phyloP scores from a whole-genome alignment of 352 stramenopile species.

The Phytophthora sp. region DNA sequence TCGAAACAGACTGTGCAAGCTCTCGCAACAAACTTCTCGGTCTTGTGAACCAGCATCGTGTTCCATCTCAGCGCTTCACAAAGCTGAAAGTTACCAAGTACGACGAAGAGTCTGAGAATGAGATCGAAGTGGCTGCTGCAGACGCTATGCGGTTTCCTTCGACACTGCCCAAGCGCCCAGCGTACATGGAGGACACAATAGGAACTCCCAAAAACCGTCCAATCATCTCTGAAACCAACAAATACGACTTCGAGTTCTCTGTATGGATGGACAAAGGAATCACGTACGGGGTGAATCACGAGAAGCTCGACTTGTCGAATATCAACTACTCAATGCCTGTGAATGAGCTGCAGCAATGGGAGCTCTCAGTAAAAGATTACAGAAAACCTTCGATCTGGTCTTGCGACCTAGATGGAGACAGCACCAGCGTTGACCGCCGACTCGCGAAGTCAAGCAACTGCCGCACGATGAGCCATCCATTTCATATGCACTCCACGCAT shows the following conservation, averaged over 20 bases:
- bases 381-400: slow-evolving; percentile 32
- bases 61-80: slow-evolving; percentile 69
- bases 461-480: slow-evolving; percentile 79
- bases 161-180: slow-evolving; percentile 50
- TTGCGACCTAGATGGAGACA: slow-evolving; percentile 42
- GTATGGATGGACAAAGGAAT: slow-evolving; percentile 67
- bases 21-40: slow-evolving; percentile 68
- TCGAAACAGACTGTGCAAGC: slow-evolving; percentile 65
- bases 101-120: slow-evolving; percentile 25
- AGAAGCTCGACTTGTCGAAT: slow-evolving; percentile 44
- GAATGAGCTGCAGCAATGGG: slow-evolving; percentile 73
- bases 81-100: slow-evolving; percentile 46
- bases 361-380: slow-evolving; percentile 67
- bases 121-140: slow-evolving; percentile 9
- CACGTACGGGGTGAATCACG: slow-evolving; percentile 70
- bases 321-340: slow-evolving; percentile 77
- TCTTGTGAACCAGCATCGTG: slow-evolving; percentile 66
- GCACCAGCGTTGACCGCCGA: slow-evolving; percentile 12
- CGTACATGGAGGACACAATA: slow-evolving; percentile 62
- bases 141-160: slow-evolving; percentile 40
- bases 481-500: slow-evolving; percentile 82
- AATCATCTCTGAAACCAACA: slow-evolving; percentile 38
- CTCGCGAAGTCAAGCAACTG: slow-evolving; percentile 37
- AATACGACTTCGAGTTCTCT: slow-evolving; percentile 80
- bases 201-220: slow-evolving; percentile 16